phyloP scores from a whole-genome alignment of 768 basidiomycete genomes.

The Artomyces pyxidatus region DNA sequence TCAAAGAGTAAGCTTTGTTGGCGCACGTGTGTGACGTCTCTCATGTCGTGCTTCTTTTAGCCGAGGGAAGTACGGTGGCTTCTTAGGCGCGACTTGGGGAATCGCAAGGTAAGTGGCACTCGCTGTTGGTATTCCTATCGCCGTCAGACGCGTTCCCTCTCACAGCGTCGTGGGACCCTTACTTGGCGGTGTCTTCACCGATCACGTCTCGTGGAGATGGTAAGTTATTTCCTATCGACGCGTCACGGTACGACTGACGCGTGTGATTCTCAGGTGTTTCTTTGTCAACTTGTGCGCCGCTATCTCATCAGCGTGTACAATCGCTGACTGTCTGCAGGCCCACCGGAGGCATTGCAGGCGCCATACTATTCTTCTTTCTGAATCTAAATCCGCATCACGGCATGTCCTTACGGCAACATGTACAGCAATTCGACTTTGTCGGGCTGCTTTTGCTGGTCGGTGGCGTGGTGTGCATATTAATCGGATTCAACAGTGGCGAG shows the following conservation, averaged over 20 bases:
- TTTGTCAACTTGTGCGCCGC: slow-evolving; percentile 62
- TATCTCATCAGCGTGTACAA: not conserved
- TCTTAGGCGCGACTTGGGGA: slow-evolving; percentile 78
- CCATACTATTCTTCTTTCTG: slow-evolving; percentile 61
- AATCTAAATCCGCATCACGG: slow-evolving; percentile 71
- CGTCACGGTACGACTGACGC: not conserved
- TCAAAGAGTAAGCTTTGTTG: slow-evolving; percentile 51
- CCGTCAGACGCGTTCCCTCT: not conserved
- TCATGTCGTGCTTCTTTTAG: slow-evolving; percentile 24
- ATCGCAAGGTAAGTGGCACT: slow-evolving; percentile 34
- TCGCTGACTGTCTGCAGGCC: slow-evolving; percentile 36
- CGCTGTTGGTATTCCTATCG: not conserved
- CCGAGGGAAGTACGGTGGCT: slow-evolving; percentile 72
- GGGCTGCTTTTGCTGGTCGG: slow-evolving; percentile 55
- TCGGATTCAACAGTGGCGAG: slow-evolving; percentile 70
- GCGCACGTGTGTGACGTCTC: not conserved
- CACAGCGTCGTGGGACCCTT: slow-evolving; percentile 65
- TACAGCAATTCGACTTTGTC: slow-evolving; percentile 62
- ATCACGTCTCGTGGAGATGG: slow-evolving; percentile 80
- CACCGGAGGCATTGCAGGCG: slow-evolving; percentile 59
- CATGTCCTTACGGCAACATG: slow-evolving; percentile 47
- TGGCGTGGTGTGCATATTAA: slow-evolving; percentile 58
- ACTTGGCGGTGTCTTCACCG: slow-evolving; percentile 69
- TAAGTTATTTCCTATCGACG: slow-evolving; percentile 18
- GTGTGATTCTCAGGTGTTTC: slow-evolving; percentile 55